Conservation (phyloP, 1,284 basidiomycete genomes). For the Rhodofomes roseus region DNA sequence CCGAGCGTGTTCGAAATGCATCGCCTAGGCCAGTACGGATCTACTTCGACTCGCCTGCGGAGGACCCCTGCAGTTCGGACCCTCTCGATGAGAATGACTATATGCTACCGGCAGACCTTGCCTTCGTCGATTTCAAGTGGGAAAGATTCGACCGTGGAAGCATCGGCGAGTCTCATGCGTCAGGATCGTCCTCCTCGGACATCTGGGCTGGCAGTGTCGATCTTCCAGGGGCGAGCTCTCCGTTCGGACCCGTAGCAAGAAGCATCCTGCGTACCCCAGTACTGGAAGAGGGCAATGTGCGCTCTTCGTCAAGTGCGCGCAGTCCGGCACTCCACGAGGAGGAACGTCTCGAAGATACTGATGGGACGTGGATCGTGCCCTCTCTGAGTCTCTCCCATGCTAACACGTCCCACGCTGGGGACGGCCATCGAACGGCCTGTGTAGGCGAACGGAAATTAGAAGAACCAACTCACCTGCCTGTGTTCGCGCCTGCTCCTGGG, state of each 20-base stretch:
- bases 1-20: slow-evolving; percentile 19
- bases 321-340: neutral
- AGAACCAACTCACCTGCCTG: too few relatives aligned
- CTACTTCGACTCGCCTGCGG: slow-evolving; percentile 51
- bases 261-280: neutral
- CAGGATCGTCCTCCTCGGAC: neutral
- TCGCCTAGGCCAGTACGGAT: slow-evolving; percentile 28
- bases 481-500: slow-evolving; percentile 41
- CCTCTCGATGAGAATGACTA: slow-evolving; percentile 32
- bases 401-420: neutral
- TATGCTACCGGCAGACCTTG: slow-evolving; percentile 20
- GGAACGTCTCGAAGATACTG: neutral
- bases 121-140: slow-evolving; percentile 53
- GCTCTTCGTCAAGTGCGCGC: neutral
- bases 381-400: neutral
- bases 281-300: neutral
- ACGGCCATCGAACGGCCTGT: neutral
- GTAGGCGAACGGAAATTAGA: neutral
- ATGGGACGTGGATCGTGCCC: slow-evolving; percentile 6
- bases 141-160: slow-evolving; percentile 40
- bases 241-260: too few relatives aligned
- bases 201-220: neutral
- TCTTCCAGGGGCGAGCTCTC: neutral
- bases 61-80: slow-evolving; percentile 44
- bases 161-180: neutral